Evolutionary conservation across 2,329 filamentous ascomycete species (phyloP).

Genomic region (Ceratocystis huliohia): DNA sequence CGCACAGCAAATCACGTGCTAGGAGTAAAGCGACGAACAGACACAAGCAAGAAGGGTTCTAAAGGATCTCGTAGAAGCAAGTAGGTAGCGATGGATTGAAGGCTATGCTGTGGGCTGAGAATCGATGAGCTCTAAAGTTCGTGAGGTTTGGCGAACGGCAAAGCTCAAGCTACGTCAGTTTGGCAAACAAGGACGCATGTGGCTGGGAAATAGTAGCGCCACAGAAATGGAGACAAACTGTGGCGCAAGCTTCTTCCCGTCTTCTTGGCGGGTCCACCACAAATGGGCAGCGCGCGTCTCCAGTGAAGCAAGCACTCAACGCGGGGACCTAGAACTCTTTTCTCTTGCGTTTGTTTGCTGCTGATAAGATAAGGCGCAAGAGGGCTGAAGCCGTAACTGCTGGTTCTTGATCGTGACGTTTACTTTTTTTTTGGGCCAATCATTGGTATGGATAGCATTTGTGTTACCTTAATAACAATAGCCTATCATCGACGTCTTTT

Average conservation of each 20-base stretch:
- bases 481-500: too few species aligned
- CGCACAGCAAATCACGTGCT: neutral
- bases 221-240: neutral
- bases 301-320: neutral
- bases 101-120: neutral
- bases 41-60: neutral
- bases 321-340: neutral
- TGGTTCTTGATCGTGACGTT: too few species aligned
- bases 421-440: too few species aligned
- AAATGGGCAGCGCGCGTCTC: neutral
- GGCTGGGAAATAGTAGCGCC: neutral
- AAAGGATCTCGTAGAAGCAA: conserved; percentile 21
- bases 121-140: neutral
- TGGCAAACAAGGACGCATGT: neutral
- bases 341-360: neutral
- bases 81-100: neutral
- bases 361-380: neutral
- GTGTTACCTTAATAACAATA: too few species aligned
- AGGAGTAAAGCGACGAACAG: neutral
- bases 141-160: neutral
- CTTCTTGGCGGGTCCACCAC: neutral
- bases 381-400: neutral
- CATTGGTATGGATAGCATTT: too few species aligned
- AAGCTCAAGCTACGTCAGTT: conserved; percentile 3
- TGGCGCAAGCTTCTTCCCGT: neutral